Evolutionary conservation across 73 alveolate species (phyloP).

Genomic region (Paramecium sonneborni): DNA sequence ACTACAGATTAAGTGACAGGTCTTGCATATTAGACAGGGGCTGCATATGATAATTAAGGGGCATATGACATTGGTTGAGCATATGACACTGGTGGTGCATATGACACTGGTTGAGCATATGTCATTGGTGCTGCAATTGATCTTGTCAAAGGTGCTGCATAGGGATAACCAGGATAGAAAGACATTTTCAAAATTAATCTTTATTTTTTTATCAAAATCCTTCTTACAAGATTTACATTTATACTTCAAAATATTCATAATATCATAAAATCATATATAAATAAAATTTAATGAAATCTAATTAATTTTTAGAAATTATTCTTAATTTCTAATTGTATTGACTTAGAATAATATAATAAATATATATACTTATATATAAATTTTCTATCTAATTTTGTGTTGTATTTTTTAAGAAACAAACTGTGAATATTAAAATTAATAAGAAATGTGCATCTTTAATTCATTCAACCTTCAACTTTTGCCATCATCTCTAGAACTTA

Average conservation of each 20-base stretch:
- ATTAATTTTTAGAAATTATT: not conserved
- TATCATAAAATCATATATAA: not conserved
- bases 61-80: not conserved
- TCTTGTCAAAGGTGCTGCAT: not conserved
- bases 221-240: not conserved
- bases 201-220: not conserved
- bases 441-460: not conserved
- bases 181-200: not conserved
- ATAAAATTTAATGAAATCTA: not conserved
- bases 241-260: not conserved
- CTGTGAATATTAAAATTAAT: not conserved
- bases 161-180: constrained; percentile 10
- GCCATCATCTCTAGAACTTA: constrained; percentile 77
- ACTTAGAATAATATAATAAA: not conserved
- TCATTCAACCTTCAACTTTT: constrained; percentile 57
- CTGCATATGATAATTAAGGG: not conserved
- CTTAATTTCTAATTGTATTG: not conserved
- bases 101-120: not conserved
- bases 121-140: not conserved
- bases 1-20: not conserved
- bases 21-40: not conserved
- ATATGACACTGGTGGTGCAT: not conserved
- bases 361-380: not conserved
- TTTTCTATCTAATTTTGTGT: not conserved
- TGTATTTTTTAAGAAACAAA: not conserved